phyloP scores from a whole-genome alignment of 2,329 filamentous ascomycete species.

The Cladosporium cucumerinum region DNA sequence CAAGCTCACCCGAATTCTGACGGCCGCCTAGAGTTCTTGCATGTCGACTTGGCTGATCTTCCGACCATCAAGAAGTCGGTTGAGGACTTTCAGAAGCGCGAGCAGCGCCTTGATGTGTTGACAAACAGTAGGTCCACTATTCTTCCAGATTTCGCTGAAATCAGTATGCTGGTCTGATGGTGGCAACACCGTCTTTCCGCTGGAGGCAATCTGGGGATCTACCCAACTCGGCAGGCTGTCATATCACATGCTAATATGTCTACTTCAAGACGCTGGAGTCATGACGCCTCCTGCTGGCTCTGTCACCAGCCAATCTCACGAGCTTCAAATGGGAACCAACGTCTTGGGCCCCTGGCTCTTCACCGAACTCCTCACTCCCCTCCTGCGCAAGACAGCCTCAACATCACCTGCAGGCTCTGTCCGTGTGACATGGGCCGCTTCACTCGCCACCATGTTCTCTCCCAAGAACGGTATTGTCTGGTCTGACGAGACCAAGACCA shows the following conservation, averaged over 20 bases:
- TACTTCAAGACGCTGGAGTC: conserved; percentile 21
- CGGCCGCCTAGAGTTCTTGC: conserved; percentile 44
- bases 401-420: conserved; percentile 25
- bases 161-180: neutral
- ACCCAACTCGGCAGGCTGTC: neutral
- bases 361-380: conserved; percentile 31
- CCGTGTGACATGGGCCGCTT: conserved; percentile 32
- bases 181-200: neutral
- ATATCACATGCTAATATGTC: neutral
- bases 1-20: conserved; percentile 35
- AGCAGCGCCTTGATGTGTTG: conserved; percentile 41
- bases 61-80: conserved; percentile 34
- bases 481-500: conserved; percentile 18
- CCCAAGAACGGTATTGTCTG: conserved; percentile 24
- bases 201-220: neutral
- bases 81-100: conserved; percentile 34
- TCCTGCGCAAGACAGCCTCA: conserved; percentile 30
- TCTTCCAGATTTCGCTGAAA: neutral
- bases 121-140: conserved; percentile 34
- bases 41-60: conserved; percentile 44
- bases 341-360: conserved; percentile 35
- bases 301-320: conserved; percentile 32
- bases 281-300: conserved; percentile 36
- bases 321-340: conserved; percentile 37
- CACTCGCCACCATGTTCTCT: conserved; percentile 23